Conservation (phyloP, 2,329 filamentous ascomycete genomes). For the Fusarium sp. region DNA sequence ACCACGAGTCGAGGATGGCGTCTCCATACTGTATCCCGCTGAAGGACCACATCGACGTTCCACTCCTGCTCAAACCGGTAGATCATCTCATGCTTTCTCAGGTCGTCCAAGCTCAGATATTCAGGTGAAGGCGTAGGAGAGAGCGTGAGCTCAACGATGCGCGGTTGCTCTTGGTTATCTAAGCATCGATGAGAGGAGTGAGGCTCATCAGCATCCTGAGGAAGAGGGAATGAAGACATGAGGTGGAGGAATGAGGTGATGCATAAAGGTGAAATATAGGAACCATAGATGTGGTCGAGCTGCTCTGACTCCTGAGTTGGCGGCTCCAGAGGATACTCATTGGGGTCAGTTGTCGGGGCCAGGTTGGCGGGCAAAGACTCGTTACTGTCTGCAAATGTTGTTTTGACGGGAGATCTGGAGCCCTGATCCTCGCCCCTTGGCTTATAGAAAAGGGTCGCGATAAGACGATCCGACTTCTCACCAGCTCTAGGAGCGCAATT, state of each 20-base stretch:
- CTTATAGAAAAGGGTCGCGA: conserved; percentile 74
- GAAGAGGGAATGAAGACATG: conserved; percentile 69
- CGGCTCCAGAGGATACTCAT: conserved; percentile 69
- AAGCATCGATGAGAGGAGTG: conserved; percentile 72
- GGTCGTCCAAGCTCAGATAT: conserved; percentile 73
- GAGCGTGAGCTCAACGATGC: conserved; percentile 73
- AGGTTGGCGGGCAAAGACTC: conserved; percentile 61
- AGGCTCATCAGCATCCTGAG: conserved; percentile 60
- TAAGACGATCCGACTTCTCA: conserved; percentile 58
- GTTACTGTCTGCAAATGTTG: conserved; percentile 44
- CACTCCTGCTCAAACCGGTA: conserved; percentile 88
- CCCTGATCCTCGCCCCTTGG: conserved; percentile 46
- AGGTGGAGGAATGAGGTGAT: conserved; percentile 73
- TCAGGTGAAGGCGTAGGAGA: conserved; percentile 67
- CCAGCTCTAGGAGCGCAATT: conserved; percentile 67
- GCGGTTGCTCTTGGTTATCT: conserved; percentile 66
- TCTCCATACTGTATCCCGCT: conserved; percentile 77
- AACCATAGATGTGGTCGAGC: conserved; percentile 72
- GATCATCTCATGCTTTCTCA: conserved; percentile 82
- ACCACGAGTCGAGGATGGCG: conserved; percentile 87
- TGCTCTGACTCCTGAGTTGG: conserved; percentile 64
- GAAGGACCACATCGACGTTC: conserved; percentile 86
- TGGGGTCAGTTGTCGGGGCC: conserved; percentile 66
- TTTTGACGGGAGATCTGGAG: conserved; percentile 45
- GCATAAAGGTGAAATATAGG: conserved; percentile 71